phyloP scores from a whole-genome alignment of 176 grass and related monocot species.

The Oryza meridionalis region DNA sequence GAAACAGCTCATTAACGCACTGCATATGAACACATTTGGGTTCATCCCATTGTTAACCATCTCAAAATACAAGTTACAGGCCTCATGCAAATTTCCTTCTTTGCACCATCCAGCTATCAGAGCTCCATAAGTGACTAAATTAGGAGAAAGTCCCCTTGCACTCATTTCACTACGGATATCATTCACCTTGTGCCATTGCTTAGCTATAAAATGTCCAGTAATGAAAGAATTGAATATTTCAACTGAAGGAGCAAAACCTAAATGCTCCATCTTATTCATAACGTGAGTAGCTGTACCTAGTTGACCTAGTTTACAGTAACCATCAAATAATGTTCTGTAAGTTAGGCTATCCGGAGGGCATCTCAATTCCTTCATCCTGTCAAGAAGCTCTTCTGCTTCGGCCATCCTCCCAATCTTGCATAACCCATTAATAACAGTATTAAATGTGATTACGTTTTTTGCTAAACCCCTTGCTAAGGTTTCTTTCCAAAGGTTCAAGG shows the following conservation, averaged over 20 bases:
- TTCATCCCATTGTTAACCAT: constrained; percentile 71
- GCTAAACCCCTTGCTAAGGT: constrained; percentile 80
- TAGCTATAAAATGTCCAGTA: constrained; percentile 66
- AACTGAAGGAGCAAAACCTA: constrained; percentile 70
- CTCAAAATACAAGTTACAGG: constrained; percentile 69
- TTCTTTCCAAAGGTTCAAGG: constrained; percentile 89
- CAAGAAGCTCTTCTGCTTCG: constrained; percentile 68
- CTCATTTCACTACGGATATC: constrained; percentile 59
- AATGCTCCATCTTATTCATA: constrained; percentile 62
- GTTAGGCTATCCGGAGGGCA: constrained; percentile 71
- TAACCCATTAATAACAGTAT: constrained; percentile 75
- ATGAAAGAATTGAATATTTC: constrained; percentile 97
- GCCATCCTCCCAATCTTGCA: constrained; percentile 71
- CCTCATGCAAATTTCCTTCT: constrained; percentile 72
- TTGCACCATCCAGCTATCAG: constrained; percentile 90
- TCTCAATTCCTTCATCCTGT: constrained; percentile 65
- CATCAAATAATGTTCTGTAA: constrained; percentile 77
- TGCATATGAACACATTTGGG: constrained; percentile 83
- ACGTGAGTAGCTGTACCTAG: constrained; percentile 55
- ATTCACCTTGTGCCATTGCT: constrained; percentile 53
- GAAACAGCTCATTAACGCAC: constrained; percentile 68
- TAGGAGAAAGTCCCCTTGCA: constrained; percentile 62
- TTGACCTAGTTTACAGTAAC: constrained; percentile 84
- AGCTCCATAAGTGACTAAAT: constrained; percentile 79
- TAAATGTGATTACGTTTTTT: constrained; percentile 59